phyloP scores from a whole-genome alignment of 352 stramenopile genomes.

The Thalassiosira exigua region DNA sequence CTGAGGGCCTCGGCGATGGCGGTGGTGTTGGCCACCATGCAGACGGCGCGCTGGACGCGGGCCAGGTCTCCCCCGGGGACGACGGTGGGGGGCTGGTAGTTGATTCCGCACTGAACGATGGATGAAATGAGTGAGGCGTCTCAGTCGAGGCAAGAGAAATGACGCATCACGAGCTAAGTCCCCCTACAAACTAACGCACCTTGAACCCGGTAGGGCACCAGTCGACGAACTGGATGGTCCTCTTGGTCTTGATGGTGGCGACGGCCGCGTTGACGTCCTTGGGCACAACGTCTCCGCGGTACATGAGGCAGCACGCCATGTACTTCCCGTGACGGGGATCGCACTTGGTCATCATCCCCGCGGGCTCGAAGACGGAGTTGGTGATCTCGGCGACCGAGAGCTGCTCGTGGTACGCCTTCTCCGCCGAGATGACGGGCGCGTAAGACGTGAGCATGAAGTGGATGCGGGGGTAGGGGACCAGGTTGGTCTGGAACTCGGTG shows the following conservation, averaged over 20 bases:
- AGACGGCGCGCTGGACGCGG: slow-evolving; percentile 96
- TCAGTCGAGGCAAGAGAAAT: slow-evolving; percentile 89
- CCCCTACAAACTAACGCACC: too few species aligned
- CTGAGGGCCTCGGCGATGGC: slow-evolving; percentile 98
- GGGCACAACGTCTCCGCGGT: slow-evolving; percentile 94
- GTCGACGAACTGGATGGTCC: slow-evolving; percentile 99
- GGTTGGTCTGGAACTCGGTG: slow-evolving; percentile 99
- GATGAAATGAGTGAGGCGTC: slow-evolving; percentile 98
- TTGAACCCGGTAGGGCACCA: slow-evolving; percentile 99
- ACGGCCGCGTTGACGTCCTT: slow-evolving; percentile 96
- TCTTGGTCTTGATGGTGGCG: slow-evolving; percentile 99
- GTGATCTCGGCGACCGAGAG: slow-evolving; percentile 98
- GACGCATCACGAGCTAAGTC: slow-evolving; percentile 87
- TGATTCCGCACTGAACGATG: slow-evolving; percentile 99
- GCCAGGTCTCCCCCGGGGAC: slow-evolving; percentile 96
- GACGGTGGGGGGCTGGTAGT: slow-evolving; percentile 97
- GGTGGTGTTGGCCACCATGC: slow-evolving; percentile 99
- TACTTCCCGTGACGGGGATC: slow-evolving; percentile 99
- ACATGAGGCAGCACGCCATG: slow-evolving; percentile 99
- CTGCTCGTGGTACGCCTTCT: too few species aligned
- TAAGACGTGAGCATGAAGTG: slow-evolving; percentile 99
- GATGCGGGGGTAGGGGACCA: slow-evolving; percentile 98
- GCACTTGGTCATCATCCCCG: slow-evolving; percentile 99
- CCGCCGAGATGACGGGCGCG: slow-evolving; percentile 96
- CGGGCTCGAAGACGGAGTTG: slow-evolving; percentile 97